Base-by-base conservation (phyloP, 345 rosid species). In the Limnanthes douglasii region DNA sequence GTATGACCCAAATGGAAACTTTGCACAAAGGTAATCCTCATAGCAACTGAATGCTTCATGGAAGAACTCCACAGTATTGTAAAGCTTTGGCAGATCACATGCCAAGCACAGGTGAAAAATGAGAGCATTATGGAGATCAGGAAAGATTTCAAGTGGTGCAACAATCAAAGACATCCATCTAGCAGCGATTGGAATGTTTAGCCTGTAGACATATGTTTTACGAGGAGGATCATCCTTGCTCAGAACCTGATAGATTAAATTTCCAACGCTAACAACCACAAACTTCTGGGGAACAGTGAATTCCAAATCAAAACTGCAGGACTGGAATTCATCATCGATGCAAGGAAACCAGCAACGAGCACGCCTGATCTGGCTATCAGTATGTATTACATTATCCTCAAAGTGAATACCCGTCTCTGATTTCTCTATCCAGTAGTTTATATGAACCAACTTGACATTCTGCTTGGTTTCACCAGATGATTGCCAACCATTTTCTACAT, bases 281-380 rank as follows among this genome's bases (percentile, higher is more conserved):
- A 68, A 80, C 64, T 90, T 61, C 20, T 61, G 79, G 28, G 95
- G 78, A 57, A 90, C 98, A 1, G 95, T 84, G 40, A 90, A 90
- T 61, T 90, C 95, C 72, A 90, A 58, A 74, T 84, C 86, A 21
- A 59, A 90, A 60, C 98, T 90, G 79, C 92, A 90, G 23, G 77
- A 69, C 66, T 90, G 95, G 38, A 61, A 68, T 43, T 60, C 68
- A 31, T 77, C 86, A 32, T 90, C 95, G 21, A 80, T 57, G 51
- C 94, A 90, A 37, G 95, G 98, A 54, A 90, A 84, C 98, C 98
- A 90, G 56, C 94, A 84, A 12, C 95, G 69, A 18, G 95, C 92
- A 48, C 95, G 93, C 62, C 94, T 61, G 45, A 90, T 60, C 54
- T 90, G 98, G 51, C 76, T 88, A 60, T 84, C 72, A 19, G 94